Evolutionary conservation across 306 rosid species (phyloP).

Genomic region (Sechiopsis laciniata): DNA sequence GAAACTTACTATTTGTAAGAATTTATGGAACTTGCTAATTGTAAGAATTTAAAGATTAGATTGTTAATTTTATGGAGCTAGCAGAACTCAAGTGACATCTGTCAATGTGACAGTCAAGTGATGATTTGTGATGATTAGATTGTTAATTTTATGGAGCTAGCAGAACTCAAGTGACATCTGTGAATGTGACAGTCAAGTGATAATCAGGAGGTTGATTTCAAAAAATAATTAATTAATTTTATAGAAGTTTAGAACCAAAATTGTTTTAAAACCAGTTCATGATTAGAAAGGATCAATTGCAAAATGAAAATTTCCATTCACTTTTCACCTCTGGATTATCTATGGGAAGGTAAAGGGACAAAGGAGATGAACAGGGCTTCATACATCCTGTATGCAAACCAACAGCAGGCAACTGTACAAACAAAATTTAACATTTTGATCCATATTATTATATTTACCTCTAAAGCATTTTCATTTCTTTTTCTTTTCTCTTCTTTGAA

Average conservation of each 20-base stretch:
- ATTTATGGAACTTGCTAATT: too few relatives aligned
- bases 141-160: too few relatives aligned
- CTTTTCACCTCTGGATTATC: not conserved
- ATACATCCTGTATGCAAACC: not conserved
- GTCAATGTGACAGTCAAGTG: too few relatives aligned
- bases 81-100: too few relatives aligned
- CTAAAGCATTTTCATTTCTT: slow-evolving; percentile 22
- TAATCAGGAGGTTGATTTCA: too few relatives aligned
- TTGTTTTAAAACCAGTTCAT: not conserved
- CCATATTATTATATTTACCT: slow-evolving; percentile 19
- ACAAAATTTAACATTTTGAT: slow-evolving; percentile 40
- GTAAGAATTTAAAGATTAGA: too few relatives aligned
- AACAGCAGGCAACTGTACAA: slow-evolving; percentile 35
- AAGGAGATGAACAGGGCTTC: not conserved
- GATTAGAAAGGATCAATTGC: not conserved
- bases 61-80: too few relatives aligned
- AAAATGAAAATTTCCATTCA: not conserved
- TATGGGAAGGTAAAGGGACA: not conserved
- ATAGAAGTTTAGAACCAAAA: not conserved
- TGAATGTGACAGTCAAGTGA: too few relatives aligned
- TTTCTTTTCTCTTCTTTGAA: not conserved
- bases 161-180: too few relatives aligned
- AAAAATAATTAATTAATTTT: too few relatives aligned
- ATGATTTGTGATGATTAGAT: too few relatives aligned
- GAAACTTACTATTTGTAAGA: too few relatives aligned